Evolutionary conservation across 2,329 filamentous ascomycete species (phyloP).

Genomic region (Fusarium ramigenum): DNA sequence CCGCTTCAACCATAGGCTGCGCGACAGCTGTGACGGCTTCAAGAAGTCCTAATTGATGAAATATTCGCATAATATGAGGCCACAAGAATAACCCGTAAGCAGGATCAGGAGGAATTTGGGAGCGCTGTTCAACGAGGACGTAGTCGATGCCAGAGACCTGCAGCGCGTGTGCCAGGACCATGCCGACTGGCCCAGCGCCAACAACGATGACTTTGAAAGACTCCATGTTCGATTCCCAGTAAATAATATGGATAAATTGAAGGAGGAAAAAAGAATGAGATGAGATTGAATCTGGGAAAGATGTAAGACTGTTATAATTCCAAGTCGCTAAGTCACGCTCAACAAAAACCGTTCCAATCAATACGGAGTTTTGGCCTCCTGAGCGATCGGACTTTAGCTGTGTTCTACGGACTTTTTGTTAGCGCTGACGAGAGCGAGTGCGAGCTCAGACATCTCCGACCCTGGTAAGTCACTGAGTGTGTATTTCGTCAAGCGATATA

Average conservation of each 20-base stretch:
- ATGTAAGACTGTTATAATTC: background rate
- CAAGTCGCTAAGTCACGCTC: background rate
- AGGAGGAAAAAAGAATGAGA: background rate
- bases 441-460: background rate
- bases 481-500: rapidly evolving
- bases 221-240: background rate
- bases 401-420: background rate
- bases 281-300: rapidly evolving
- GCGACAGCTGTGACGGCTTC: background rate
- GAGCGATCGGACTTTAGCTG: background rate
- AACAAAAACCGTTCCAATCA: background rate
- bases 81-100: constrained; percentile 21
- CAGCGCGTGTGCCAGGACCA: constrained; percentile 16
- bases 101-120: constrained; percentile 13
- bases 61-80: constrained; percentile 20
- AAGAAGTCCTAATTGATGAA: constrained; percentile 12
- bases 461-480: rapidly evolving
- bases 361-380: background rate
- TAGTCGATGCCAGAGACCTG: constrained; percentile 13
- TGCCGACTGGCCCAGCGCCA: constrained; percentile 14
- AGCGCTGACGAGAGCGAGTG: background rate
- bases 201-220: constrained; percentile 21
- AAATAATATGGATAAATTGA: no score
- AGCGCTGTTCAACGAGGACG: constrained; percentile 17
- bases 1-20: constrained; percentile 3